Evolutionary conservation across 2,329 filamentous ascomycete species (phyloP).

Genomic region (Diplodia scrobiculata): DNA sequence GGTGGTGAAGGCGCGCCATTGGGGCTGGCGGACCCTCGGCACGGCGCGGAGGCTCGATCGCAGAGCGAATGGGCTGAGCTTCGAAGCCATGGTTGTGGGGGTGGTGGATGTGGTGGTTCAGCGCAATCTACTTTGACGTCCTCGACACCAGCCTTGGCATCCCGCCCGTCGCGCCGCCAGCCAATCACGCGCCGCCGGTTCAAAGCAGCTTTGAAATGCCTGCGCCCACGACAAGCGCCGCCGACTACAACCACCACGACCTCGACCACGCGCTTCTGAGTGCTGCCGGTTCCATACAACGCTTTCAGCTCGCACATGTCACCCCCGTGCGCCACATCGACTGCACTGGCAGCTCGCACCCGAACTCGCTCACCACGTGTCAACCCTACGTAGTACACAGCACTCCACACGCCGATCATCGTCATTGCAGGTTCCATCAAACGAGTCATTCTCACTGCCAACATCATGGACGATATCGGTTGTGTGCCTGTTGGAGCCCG

Average conservation of each 20-base stretch:
- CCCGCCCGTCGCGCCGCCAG: slow-evolving; percentile 1
- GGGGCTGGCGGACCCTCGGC: slow-evolving; percentile 64
- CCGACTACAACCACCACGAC: neutral
- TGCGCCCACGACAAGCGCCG: slow-evolving; percentile 11
- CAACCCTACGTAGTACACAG: neutral
- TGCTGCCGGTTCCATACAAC: neutral
- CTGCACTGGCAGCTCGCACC: neutral
- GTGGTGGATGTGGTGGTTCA: slow-evolving; percentile 7
- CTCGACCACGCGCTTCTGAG: neutral
- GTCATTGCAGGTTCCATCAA: neutral
- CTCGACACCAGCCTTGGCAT: slow-evolving; percentile 22
- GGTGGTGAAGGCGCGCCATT: slow-evolving; percentile 72
- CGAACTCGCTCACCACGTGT: neutral
- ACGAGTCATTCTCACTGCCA: neutral
- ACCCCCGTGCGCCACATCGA: neutral
- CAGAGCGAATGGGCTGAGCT: slow-evolving; percentile 72
- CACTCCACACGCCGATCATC: neutral
- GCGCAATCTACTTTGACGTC: slow-evolving; percentile 25
- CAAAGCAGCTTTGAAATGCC: slow-evolving; percentile 26
- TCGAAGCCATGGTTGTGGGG: slow-evolving; percentile 70
- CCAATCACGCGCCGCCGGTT: slow-evolving; percentile 21
- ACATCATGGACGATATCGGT: too few species aligned
- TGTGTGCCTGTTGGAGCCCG: neutral
- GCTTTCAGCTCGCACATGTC: neutral
- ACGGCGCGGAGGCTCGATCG: slow-evolving; percentile 68